Conservation (phyloP, 1,139 yeast genomes). For the Lodderomyces parapsilosis region DNA sequence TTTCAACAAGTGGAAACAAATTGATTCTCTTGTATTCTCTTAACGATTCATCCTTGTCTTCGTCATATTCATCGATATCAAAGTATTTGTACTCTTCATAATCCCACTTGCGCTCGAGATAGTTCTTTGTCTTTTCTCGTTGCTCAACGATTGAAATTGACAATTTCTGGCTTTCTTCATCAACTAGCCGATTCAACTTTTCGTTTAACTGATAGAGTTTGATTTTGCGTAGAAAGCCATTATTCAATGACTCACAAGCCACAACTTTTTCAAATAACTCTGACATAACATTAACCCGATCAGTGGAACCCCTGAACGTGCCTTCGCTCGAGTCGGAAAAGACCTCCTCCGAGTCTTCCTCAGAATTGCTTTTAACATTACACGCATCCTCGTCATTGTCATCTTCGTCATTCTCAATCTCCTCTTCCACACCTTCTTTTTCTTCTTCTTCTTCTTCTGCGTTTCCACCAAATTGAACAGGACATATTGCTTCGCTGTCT, state of each 20-base stretch:
- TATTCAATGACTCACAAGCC: conserved; percentile 34
- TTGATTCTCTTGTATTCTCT: conserved; percentile 59
- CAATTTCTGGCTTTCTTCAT: conserved; percentile 33
- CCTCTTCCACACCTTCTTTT: conserved; percentile 25
- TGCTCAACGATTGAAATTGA: conserved; percentile 32
- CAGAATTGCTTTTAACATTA: background rate
- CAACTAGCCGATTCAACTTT: conserved; percentile 31
- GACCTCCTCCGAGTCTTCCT: conserved; percentile 2
- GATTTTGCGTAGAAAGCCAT: conserved; percentile 41
- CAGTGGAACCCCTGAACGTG: background rate
- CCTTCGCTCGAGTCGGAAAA: conserved; percentile 4
- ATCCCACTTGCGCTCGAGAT: conserved; percentile 38
- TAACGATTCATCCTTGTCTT: conserved; percentile 49
- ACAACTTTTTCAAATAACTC: conserved; percentile 35
- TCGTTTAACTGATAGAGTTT: conserved; percentile 39
- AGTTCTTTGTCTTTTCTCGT: conserved; percentile 32
- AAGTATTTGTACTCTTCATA: conserved; percentile 62
- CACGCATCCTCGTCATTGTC: conserved; percentile 18
- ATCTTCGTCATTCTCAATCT: conserved; percentile 16
- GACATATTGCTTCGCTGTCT: conserved; percentile 22
- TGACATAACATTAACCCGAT: background rate
- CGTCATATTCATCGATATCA: conserved; percentile 48
- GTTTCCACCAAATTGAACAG: conserved; percentile 16
- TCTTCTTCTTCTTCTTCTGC: conserved; percentile 27
- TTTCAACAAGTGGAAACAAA: conserved; percentile 87